Conservation (phyloP, 345 rosid genomes). For the Cardamine resedifolia region DNA sequence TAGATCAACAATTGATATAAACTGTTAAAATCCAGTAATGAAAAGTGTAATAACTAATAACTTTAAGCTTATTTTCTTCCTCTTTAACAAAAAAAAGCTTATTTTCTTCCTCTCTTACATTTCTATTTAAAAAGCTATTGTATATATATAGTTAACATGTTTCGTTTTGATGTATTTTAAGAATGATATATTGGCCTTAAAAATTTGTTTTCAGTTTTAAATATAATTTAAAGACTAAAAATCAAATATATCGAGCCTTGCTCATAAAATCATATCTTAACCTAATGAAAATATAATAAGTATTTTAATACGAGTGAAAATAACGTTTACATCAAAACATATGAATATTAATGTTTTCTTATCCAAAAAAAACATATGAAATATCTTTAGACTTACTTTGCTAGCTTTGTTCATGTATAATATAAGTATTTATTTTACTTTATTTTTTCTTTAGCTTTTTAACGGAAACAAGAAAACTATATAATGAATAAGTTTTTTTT, state of each 20-base stretch:
- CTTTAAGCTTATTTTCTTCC: background rate
- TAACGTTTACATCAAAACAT: background rate
- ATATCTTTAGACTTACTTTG: background rate
- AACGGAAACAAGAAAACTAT: background rate
- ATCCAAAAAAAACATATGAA: background rate
- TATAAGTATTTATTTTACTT: background rate
- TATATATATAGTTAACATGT: background rate
- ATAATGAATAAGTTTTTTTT: too few relatives aligned
- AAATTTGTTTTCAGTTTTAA: background rate
- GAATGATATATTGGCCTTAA: background rate
- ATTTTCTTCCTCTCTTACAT: background rate
- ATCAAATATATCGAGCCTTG: background rate
- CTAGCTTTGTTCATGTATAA: background rate
- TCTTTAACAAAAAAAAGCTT: constrained; percentile 11
- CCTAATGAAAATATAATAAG: background rate
- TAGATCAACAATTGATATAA: background rate
- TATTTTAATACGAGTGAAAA: background rate
- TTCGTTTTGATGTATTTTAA: background rate
- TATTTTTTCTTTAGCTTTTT: background rate
- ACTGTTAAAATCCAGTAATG: background rate
- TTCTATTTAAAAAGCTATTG: background rate
- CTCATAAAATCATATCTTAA: background rate
- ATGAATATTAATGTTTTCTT: too few relatives aligned
- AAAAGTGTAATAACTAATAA: background rate
- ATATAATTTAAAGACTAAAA: background rate